Evolutionary conservation across 148 eudicot genomes (phyloP).

Genomic region (Tetragonia tetragonoides): DNA sequence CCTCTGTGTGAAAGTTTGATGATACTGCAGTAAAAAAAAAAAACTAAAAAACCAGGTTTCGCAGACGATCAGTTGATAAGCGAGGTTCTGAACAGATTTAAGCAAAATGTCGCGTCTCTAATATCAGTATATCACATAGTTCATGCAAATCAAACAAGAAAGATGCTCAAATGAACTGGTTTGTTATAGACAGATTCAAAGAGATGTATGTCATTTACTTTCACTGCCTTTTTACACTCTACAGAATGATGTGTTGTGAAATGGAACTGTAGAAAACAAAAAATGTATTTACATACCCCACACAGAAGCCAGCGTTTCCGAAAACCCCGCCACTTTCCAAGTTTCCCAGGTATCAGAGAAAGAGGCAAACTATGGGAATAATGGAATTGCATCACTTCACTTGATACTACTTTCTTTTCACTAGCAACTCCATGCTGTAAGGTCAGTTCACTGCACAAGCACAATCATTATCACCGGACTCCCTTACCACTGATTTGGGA

Average conservation of each 20-base stretch:
- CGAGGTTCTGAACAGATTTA: not conserved
- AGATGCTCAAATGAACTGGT: not conserved
- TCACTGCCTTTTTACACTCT: not conserved
- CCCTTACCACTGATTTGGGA: constrained; percentile 72
- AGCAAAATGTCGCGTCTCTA: not conserved
- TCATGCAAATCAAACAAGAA: not conserved
- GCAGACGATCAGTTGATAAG: not conserved
- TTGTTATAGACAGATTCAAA: not conserved
- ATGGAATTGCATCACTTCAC: not conserved
- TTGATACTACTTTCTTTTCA: not conserved
- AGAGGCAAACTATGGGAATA: not conserved
- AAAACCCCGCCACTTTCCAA: not conserved
- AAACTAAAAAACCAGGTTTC: not conserved
- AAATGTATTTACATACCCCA: constrained; percentile 3
- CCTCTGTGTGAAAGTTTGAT: not conserved
- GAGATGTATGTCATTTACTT: not conserved
- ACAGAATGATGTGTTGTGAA: not conserved
- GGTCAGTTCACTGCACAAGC: not conserved
- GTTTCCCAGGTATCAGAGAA: not conserved
- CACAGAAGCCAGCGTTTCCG: not conserved
- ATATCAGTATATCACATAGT: not conserved
- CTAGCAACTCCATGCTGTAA: not conserved
- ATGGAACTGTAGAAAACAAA: not conserved
- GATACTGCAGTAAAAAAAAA: not conserved
- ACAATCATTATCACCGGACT: not conserved